Evolutionary conservation across 345 rosid species (phyloP).

Genomic region (Lumnitzera racemosa): DNA sequence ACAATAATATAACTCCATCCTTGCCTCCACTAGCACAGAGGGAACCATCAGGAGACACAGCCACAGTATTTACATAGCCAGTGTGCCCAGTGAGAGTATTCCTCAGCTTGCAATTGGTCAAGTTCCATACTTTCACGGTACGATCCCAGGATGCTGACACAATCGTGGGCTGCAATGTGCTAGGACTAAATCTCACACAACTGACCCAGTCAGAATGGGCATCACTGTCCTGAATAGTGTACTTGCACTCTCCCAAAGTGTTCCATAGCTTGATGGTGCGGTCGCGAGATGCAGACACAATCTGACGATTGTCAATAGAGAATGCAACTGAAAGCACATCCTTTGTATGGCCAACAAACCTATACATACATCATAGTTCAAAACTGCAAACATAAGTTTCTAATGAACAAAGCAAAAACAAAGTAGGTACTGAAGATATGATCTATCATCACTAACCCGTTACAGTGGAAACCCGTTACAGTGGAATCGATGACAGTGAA

Average conservation of each 20-base stretch:
- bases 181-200: conserved; percentile 93
- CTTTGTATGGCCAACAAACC: conserved; percentile 43
- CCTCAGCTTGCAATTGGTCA: conserved; percentile 71
- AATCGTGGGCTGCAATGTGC: conserved; percentile 65
- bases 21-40: conserved; percentile 79
- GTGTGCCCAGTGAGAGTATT: conserved; percentile 49
- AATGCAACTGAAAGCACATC: conserved; percentile 48
- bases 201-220: conserved; percentile 91
- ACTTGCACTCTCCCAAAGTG: conserved; percentile 95
- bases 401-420: background rate
- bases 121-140: conserved; percentile 91
- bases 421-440: background rate
- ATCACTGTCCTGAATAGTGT: conserved; percentile 84
- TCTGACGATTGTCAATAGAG: conserved; percentile 50
- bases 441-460: background rate
- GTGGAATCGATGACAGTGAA: too few species aligned
- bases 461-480: too few species aligned
- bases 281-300: conserved; percentile 47
- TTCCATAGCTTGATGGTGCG: conserved; percentile 47
- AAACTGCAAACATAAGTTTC: background rate
- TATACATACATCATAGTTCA: background rate
- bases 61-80: conserved; percentile 73
- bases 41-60: conserved; percentile 75
- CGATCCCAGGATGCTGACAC: conserved; percentile 92
- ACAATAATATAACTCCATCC: conserved; percentile 59